These are phyloP conservation scores for Cordyceps pruinosa DNA, from an alignment of 2,329 filamentous ascomycete genomes.

Conservation along the genomic window DNA sequence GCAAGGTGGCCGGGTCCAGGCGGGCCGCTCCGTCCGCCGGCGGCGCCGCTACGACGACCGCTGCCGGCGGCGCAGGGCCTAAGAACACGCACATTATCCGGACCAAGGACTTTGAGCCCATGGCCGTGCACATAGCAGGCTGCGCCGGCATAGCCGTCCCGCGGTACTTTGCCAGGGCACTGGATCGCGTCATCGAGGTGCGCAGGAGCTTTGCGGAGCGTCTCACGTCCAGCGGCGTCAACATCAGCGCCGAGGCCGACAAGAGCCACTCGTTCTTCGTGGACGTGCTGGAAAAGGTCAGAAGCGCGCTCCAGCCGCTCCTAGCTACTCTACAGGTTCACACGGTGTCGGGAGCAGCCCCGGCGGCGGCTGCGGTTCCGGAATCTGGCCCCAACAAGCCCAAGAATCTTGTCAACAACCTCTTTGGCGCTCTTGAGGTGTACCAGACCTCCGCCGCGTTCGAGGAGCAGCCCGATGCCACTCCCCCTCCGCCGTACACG, in stretches of 20 bases:
- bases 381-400: too few species aligned
- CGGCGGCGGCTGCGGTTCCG: too few species aligned
- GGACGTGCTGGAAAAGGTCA: slow-evolving; percentile 18
- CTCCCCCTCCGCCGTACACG: too few species aligned
- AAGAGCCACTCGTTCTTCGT: slow-evolving; percentile 16
- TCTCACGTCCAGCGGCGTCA: neutral
- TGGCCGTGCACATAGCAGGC: slow-evolving; percentile 15
- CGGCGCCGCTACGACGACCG: too few species aligned
- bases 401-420: too few species aligned
- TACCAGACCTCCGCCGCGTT: too few species aligned
- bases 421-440: too few species aligned
- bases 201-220: slow-evolving; percentile 14
- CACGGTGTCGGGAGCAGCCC: too few species aligned
- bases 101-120: slow-evolving; percentile 17
- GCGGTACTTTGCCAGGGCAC: slow-evolving; percentile 7
- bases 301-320: slow-evolving; percentile 15
- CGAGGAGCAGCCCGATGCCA: too few species aligned
- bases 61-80: neutral
- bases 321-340: too few species aligned
- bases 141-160: slow-evolving; percentile 13
- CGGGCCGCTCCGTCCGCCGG: too few species aligned
- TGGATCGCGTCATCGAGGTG: slow-evolving; percentile 17
- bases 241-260: neutral
- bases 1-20: neutral
- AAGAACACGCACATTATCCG: slow-evolving; percentile 12